Percentiles rank a stretch among this genome's conserved stretches.
Conservation (phyloP, 345 rosid species). For the Cochlearia excelsa region DNA sequence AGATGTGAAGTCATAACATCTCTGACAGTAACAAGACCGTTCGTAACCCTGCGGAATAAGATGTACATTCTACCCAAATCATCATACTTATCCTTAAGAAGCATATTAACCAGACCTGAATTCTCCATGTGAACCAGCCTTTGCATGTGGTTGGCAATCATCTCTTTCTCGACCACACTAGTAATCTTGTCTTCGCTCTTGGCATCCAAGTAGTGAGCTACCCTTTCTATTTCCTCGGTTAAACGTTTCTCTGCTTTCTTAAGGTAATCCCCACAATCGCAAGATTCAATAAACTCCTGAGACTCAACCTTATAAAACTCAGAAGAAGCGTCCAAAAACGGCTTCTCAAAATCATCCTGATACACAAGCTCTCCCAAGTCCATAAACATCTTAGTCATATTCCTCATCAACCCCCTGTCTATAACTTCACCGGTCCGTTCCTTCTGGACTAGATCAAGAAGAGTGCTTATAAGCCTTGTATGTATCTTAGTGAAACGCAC, state of each 20-base stretch:
- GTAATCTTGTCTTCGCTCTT: slow-evolving; percentile 91
- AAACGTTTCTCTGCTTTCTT: slow-evolving; percentile 92
- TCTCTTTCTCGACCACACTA: slow-evolving; percentile 94
- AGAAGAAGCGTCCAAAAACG: slow-evolving; percentile 81
- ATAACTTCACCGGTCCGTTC: slow-evolving; percentile 93
- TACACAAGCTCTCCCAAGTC: slow-evolving; percentile 90
- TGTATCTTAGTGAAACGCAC: slow-evolving; percentile 74
- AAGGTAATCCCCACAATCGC: slow-evolving; percentile 92
- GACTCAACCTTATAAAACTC: slow-evolving; percentile 92
- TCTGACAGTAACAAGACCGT: slow-evolving; percentile 68
- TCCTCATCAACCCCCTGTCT: slow-evolving; percentile 90
- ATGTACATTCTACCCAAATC: slow-evolving; percentile 91
- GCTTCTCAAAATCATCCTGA: slow-evolving; percentile 97
- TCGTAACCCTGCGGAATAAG: slow-evolving; percentile 76
- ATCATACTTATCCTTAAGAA: slow-evolving; percentile 82
- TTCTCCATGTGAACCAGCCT: slow-evolving; percentile 97
- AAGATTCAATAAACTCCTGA: slow-evolving; percentile 82
- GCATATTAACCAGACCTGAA: slow-evolving; percentile 93
- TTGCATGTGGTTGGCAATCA: slow-evolving; percentile 97
- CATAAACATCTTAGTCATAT: slow-evolving; percentile 87
- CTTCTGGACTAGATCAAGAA: slow-evolving; percentile 75
- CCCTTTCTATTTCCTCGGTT: slow-evolving; percentile 95
- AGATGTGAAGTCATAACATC: slow-evolving; percentile 93
- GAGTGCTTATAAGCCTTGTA: slow-evolving; percentile 63
- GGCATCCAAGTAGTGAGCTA: slow-evolving; percentile 79